Conservation (phyloP, 2,329 filamentous ascomycete genomes). For the Beauveria sp. region DNA sequence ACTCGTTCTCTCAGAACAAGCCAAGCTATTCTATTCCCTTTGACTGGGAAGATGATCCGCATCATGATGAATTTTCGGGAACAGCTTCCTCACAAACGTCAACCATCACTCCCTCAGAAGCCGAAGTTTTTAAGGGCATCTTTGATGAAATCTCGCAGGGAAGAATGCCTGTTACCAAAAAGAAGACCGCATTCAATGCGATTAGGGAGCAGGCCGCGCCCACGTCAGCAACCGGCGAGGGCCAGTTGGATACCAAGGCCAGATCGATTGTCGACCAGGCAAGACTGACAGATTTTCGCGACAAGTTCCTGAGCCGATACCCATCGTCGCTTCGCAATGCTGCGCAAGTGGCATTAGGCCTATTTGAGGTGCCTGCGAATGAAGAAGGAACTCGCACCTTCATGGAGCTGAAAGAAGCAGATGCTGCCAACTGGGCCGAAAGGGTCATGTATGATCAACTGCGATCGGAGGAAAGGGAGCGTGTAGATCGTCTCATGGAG, state of each 20-base stretch:
- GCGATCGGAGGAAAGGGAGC: constrained; percentile 38
- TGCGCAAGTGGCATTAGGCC: constrained; percentile 30
- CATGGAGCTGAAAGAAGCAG: constrained; percentile 24
- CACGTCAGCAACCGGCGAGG: background rate
- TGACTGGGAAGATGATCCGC: constrained; percentile 32
- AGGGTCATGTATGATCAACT: constrained; percentile 27
- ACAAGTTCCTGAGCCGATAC: constrained; percentile 30
- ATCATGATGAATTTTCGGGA: constrained; percentile 15
- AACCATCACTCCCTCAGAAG: constrained; percentile 52
- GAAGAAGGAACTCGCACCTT: constrained; percentile 17
- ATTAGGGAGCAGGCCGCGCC: background rate
- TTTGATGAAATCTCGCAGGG: constrained; percentile 36
- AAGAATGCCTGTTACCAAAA: constrained; percentile 23
- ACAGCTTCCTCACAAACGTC: constrained; percentile 22
- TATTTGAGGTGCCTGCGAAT: constrained; percentile 28
- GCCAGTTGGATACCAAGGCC: constrained; percentile 12
- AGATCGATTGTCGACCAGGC: constrained; percentile 27
- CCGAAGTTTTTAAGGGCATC: constrained; percentile 52
- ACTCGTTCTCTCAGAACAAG: constrained; percentile 13
- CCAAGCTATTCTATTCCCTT: constrained; percentile 42
- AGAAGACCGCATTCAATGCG: constrained; percentile 12
- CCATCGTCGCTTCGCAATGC: constrained; percentile 32
- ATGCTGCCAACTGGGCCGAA: constrained; percentile 28
- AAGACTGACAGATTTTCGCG: constrained; percentile 24
- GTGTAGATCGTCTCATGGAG: constrained; percentile 48